Evolutionary conservation across 192 early-diverging fungal genomes (phyloP), one percentile per base, ranked within the genome.

Genomic region (Spinellus fusiger): DNA sequence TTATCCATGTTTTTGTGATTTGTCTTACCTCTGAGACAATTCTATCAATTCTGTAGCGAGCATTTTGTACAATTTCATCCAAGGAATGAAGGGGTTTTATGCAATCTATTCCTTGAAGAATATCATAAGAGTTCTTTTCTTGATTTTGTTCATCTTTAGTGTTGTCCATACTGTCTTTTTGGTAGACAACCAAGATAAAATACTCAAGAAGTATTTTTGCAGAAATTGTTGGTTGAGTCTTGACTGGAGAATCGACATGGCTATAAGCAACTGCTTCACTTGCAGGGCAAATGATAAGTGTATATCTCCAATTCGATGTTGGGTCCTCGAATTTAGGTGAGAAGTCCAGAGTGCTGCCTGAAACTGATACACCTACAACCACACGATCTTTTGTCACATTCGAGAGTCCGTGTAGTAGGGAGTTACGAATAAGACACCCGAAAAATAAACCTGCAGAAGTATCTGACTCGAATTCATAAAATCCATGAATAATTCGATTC

Each of bases 401-500:
- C 1, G 47, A 25, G 3, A 64, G 34, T 16, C 53, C 66, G 53
- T 68, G 55, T 1, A 53, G 60, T 38, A 48, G 54, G 15, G 66
- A 53, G 12, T 56, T 52, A 22, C 54, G 35, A 20, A 68, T 38
- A 26, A 68, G 22, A 27, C 49, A 49, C 5, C 61, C 54, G 34
- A 56, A 61, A 15, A 49, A 62, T 6, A 49, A 49, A 22, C 38
- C 40, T 6, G 23, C n/a, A 49, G 55, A 37, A n/a, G 54, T 49
- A 32, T 62, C 40, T 1, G 34, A 27, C 20, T 68, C 53, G 18
- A 64, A 48, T 20, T 64, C 53, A 54, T 75, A 79, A 5, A 63
- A 70, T 37, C 73, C 79, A 28, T 73, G 66, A 29, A 77, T 66
- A n/a, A 83, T 62, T 20, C 81, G 71, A 59, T 80, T 70, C 54